These are phyloP conservation scores for Saccharomycopsis crataegensis DNA, from an alignment of 1,139 yeast genomes.

Conservation along the genomic window DNA sequence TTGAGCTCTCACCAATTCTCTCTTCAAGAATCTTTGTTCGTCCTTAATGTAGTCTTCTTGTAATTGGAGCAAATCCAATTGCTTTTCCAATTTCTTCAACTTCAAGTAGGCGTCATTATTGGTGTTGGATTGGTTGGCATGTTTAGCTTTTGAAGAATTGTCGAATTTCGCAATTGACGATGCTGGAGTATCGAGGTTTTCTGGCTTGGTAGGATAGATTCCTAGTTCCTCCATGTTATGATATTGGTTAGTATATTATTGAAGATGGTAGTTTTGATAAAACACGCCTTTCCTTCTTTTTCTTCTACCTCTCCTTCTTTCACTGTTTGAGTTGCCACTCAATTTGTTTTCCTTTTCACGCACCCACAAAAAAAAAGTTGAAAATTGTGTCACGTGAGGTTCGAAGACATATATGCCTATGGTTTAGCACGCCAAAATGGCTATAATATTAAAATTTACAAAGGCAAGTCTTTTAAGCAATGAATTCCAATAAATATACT, in stretches of 20 bases:
- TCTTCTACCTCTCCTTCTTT: no score
- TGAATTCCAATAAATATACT: no score
- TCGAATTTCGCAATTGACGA: slow-evolving; percentile 17
- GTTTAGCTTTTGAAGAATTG: slow-evolving; percentile 23
- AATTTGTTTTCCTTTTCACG: no score
- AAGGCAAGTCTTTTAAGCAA: no score
- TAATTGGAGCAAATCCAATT: slow-evolving; percentile 69
- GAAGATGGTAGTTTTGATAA: no score
- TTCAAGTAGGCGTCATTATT: slow-evolving; percentile 64
- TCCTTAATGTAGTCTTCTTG: slow-evolving; percentile 97
- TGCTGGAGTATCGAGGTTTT: slow-evolving; percentile 23
- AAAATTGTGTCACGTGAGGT: no score
- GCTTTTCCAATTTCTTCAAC: slow-evolving; percentile 82
- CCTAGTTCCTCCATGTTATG: slow-evolving; percentile 53
- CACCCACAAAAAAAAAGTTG: no score
- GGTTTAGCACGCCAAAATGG: no score
- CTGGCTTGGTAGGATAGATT: slow-evolving; percentile 32
- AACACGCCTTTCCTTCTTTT: no score
- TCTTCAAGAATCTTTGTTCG: slow-evolving; percentile 91
- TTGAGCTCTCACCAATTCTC: slow-evolving; percentile 93
- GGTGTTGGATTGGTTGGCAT: slow-evolving; percentile 22
- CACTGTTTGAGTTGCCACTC: no score
- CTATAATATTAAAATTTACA: no score
- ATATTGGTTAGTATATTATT: neutral
- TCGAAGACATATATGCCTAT: no score